Conservation (phyloP, 1,284 basidiomycete species). For the Boletus smithii region DNA sequence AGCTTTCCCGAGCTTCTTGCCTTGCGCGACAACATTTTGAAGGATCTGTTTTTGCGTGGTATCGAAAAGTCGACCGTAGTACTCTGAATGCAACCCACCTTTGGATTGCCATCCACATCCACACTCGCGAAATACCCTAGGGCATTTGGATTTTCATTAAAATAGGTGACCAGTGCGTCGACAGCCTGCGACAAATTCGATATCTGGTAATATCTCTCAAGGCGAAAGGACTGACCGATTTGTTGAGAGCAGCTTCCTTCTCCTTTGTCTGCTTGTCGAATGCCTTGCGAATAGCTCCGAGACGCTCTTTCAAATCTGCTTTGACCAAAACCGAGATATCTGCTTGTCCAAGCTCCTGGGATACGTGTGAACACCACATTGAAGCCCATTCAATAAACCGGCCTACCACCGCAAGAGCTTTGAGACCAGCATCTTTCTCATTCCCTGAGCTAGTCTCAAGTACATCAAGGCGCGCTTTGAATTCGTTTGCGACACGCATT, state of each 20-base stretch:
- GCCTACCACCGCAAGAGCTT: constrained; percentile 75
- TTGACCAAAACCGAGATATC: constrained; percentile 89
- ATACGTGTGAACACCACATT: constrained; percentile 6
- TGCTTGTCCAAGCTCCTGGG: constrained; percentile 84
- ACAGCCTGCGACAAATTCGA: constrained; percentile 50
- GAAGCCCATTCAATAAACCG: background rate
- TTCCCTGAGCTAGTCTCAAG: constrained; percentile 69
- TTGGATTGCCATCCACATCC: constrained; percentile 76
- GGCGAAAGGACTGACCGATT: constrained; percentile 54
- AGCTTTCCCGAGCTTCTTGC: constrained; percentile 78
- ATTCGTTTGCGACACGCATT: constrained; percentile 64
- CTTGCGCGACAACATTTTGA: constrained; percentile 71
- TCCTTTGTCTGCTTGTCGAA: constrained; percentile 88
- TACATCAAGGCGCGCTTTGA: constrained; percentile 63
- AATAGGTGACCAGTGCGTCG: constrained; percentile 69
- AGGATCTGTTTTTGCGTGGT: constrained; percentile 51
- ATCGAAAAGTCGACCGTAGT: background rate
- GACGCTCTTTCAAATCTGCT: constrained; percentile 74
- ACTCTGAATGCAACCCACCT: constrained; percentile 44
- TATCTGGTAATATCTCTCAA: background rate
- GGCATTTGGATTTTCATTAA: constrained; percentile 72
- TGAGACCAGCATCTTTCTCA: constrained; percentile 83
- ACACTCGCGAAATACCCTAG: constrained; percentile 68
- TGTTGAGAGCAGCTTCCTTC: constrained; percentile 73
- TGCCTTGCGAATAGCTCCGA: constrained; percentile 72